Conservation (phyloP, 1,284 basidiomycete species). For the Lignosus rhinocerotis region DNA sequence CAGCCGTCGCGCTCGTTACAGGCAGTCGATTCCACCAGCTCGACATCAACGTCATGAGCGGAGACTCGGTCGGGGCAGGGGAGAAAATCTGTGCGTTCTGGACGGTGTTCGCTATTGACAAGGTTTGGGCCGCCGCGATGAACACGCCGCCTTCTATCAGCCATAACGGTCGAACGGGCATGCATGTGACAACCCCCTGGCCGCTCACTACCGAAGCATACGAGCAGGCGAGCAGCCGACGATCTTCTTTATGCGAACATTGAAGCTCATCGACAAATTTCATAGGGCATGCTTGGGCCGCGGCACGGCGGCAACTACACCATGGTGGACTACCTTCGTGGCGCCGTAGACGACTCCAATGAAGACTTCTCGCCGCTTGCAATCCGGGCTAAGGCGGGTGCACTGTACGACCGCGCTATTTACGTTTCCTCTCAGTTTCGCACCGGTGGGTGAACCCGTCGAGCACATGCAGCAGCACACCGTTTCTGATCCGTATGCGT, state of each 20-base stretch:
- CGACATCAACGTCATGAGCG: slow-evolving; percentile 13
- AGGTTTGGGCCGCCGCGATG: slow-evolving; percentile 40
- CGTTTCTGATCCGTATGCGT: too few relatives aligned
- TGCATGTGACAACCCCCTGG: slow-evolving; percentile 41
- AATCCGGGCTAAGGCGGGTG: slow-evolving; percentile 38
- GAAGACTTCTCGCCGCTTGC: slow-evolving; percentile 29
- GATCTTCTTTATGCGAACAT: neutral
- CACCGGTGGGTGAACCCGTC: slow-evolving; percentile 1
- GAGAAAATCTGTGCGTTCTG: slow-evolving; percentile 48
- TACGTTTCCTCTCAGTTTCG: slow-evolving; percentile 20
- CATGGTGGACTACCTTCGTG: slow-evolving; percentile 18
- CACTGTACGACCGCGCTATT: slow-evolving; percentile 37
- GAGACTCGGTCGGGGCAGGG: slow-evolving; percentile 34
- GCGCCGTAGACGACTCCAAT: slow-evolving; percentile 18
- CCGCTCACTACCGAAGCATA: slow-evolving; percentile 34
- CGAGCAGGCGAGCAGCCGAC: slow-evolving; percentile 18
- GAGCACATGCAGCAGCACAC: too few relatives aligned
- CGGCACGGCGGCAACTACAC: slow-evolving; percentile 15
- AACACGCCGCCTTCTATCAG: slow-evolving; percentile 35
- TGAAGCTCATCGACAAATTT: neutral
- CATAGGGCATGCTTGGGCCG: slow-evolving; percentile 9
- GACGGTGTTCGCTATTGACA: slow-evolving; percentile 42
- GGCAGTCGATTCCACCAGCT: slow-evolving; percentile 37
- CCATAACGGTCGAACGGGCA: slow-evolving; percentile 25
- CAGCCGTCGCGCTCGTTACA: slow-evolving; percentile 41